Base-by-base conservation (phyloP, 345 rosid species). In the Geranium rotundifolium region DNA sequence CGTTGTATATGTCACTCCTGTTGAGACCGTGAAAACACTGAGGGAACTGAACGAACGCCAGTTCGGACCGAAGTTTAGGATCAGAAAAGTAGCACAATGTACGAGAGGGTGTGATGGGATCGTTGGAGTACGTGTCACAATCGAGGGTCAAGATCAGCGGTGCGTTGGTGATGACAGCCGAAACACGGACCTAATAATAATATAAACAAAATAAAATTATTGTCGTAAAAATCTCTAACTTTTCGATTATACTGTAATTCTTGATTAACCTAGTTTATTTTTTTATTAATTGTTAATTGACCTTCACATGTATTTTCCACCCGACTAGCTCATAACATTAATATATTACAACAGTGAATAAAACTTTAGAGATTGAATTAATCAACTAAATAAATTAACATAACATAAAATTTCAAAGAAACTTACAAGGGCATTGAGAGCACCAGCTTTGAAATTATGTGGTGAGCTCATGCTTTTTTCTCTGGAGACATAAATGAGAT, bases 381-480 rank as follows among this genome's bases (percentile, higher is more conserved):
- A 17, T 17, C 17, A 16, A 34, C 41, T n/a, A n/a, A n/a, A n/a
- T n/a, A n/a, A n/a, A n/a, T n/a, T n/a, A n/a, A n/a, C n/a, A n/a
- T n/a, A n/a, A n/a, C n/a, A n/a, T n/a, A n/a, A n/a, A n/a, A n/a
- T n/a, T n/a, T 6, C 13, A 41, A 1, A 41, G 50, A 41, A 41
- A 41, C 14, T 58, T 61, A 65, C 70, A 65, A 88, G 60, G 8
- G 70, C 77, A 62, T 90, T 90, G 29, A 90, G 89, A 69, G 97
- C 97, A 56, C 97, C 97, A 10, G 88, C 93, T 73, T 90, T 90
- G 68, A 76, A 90, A 64, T 85, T 71, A 70, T 90, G 95, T 13
- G 66, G 77, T 29, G 74, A 73, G 29, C 68, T 67, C 61, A 59
- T 76, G 75, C 73, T 73, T 71, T 87, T 90, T 68, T 84, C 79